Evolutionary conservation across 2,329 filamentous ascomycete genomes (phyloP).

Genomic region (Plenodomus tracheiphilus): DNA sequence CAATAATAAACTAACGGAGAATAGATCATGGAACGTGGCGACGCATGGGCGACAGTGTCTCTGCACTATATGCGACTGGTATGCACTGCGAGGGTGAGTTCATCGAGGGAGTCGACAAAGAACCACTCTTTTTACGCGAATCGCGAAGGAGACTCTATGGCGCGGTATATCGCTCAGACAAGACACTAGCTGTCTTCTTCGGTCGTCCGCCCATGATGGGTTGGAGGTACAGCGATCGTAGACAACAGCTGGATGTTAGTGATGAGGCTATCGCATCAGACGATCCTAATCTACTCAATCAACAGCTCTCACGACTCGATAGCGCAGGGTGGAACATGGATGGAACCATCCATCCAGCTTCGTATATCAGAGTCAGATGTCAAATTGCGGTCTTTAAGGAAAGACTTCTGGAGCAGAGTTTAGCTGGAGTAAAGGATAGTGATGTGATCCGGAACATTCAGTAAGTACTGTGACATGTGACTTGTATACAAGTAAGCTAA

Average conservation of each 20-base stretch:
- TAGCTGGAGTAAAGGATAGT: conserved; percentile 35
- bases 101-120: conserved; percentile 18
- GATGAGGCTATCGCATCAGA: conserved; percentile 30
- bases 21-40: conserved; percentile 42
- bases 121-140: conserved; percentile 39
- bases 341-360: conserved; percentile 28
- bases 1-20: conserved; percentile 5
- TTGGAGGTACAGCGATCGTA: conserved; percentile 37
- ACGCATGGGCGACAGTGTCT: conserved; percentile 34
- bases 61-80: conserved; percentile 34
- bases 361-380: conserved; percentile 32
- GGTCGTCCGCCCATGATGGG: conserved; percentile 42
- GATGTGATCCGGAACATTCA: conserved; percentile 35
- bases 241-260: conserved; percentile 36
- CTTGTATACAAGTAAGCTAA: conserved; percentile 2
- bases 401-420: conserved; percentile 35
- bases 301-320: conserved; percentile 32
- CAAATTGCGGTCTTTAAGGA: conserved; percentile 36
- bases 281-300: conserved; percentile 27
- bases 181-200: conserved; percentile 40
- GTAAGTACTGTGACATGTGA: conserved; percentile 16
- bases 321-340: conserved; percentile 38
- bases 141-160: conserved; percentile 34
- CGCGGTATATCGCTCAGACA: conserved; percentile 37
- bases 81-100: conserved; percentile 40